Evolutionary conservation across 306 rosid genomes (phyloP), one percentile per base, ranked within the genome.

Genomic region (Vicia villosa): DNA sequence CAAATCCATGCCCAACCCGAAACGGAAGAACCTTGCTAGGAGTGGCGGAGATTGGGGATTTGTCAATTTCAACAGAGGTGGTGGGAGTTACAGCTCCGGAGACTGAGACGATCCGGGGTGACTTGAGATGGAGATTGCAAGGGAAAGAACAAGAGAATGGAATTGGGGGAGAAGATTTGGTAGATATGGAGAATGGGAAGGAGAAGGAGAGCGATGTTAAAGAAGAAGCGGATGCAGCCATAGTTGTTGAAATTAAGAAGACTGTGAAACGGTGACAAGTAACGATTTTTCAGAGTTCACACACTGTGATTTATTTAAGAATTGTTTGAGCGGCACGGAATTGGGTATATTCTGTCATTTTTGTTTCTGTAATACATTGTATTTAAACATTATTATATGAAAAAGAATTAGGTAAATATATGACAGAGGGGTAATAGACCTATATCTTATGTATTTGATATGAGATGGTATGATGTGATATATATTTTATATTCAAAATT

Each of bases 1-100:
- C 99, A 63, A 95, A 95, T 7, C 99, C 97, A 26, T 95, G 97
- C 2, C 97, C 99, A 16, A 91, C 84, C 63, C 97, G 89, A 67
- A 91, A 95, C 21, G 99, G 99, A 19, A 95, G 76, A 65, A 34
- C 8, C 80, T 86, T 95, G 28, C 86, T 68, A 22, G 92, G 84
- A 64, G 81, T 64, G 41, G 64, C 40, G 20, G 96, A 58, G 34
- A 72, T 49, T 4, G 76, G 42, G 11, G 84, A 60, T 10, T 54
- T 63, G 5, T 80, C 79, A 14, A 67, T 55, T 15, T 82, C 67
- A 32, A 86, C 24, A 65, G 89, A 62, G 49, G 91, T 30, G 74
- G 74, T 56, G 4, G 93, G 71, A 13, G 84, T 28, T 56, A 84
- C 73, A 19, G 82, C 77, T 0, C 70, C 57, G 28, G 69, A 66